phyloP scores from a whole-genome alignment of 2,329 filamentous ascomycete genomes.

The Fusarium marasasianum region DNA sequence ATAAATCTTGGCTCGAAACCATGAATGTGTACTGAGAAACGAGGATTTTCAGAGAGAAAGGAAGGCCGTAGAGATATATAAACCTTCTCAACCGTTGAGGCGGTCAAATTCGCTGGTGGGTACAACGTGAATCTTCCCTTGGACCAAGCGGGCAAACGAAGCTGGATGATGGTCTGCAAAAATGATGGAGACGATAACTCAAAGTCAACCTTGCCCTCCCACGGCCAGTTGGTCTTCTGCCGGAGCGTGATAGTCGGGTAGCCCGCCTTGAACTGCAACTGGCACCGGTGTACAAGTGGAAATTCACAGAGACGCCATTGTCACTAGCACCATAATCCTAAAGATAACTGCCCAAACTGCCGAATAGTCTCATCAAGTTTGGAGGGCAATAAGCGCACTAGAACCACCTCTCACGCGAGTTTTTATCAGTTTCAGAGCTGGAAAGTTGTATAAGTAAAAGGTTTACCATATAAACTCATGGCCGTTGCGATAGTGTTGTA shows the following conservation, averaged over 20 bases:
- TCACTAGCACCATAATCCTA: conserved; percentile 54
- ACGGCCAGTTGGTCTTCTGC: conserved; percentile 62
- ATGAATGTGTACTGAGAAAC: conserved; percentile 49
- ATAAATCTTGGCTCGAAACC: conserved; percentile 59
- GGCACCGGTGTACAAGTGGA: conserved; percentile 64
- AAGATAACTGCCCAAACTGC: conserved; percentile 64
- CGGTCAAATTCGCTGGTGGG: conserved; percentile 41
- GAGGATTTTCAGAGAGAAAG: conserved; percentile 52
- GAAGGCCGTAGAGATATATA: conserved; percentile 58
- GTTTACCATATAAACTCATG: conserved; percentile 64
- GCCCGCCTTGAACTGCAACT: conserved; percentile 51
- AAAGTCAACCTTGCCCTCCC: conserved; percentile 46
- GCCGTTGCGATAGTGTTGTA: conserved; percentile 69
- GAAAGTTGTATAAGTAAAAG: conserved; percentile 70
- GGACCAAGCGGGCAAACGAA: conserved; percentile 37
- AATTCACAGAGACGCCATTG: conserved; percentile 54
- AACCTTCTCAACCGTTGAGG: conserved; percentile 50
- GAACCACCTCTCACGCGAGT: conserved; percentile 47
- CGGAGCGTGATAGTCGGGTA: conserved; percentile 49
- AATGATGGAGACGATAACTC: neutral
- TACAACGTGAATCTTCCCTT: conserved; percentile 45
- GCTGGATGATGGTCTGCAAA: neutral
- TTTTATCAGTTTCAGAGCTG: conserved; percentile 44
- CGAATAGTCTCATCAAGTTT: conserved; percentile 65
- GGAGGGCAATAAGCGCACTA: conserved; percentile 69